Conservation (phyloP, 345 rosid genomes). For the Hevea brasiliensis region DNA sequence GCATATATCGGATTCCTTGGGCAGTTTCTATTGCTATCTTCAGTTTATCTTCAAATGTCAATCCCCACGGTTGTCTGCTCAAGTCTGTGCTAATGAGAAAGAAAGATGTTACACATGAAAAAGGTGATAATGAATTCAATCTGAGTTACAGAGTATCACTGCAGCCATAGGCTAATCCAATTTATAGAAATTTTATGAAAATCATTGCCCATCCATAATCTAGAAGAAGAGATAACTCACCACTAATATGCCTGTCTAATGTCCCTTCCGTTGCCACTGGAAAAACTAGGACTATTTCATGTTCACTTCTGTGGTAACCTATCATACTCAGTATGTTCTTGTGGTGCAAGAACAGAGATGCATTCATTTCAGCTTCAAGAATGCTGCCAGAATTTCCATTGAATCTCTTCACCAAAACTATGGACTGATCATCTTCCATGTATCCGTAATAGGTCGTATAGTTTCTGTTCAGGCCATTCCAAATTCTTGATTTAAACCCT, state of each 20-base stretch:
- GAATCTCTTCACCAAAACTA: conserved; percentile 29
- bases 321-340: conserved; percentile 29
- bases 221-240: conserved; percentile 20
- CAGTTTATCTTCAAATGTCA: conserved; percentile 32
- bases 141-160: too few species aligned
- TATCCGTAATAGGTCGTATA: conserved; percentile 22
- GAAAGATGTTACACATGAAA: background rate
- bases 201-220: too few species aligned
- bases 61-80: background rate
- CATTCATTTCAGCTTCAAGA: conserved; percentile 40
- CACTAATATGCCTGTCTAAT: conserved; percentile 24
- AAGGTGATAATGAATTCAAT: background rate
- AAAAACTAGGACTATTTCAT: conserved; percentile 26
- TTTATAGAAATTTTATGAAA: too few species aligned
- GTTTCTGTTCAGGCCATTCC: conserved; percentile 7
- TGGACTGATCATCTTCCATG: conserved; percentile 1
- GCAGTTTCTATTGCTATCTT: conserved; percentile 38
- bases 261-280: conserved; percentile 19
- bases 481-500: conserved; percentile 23
- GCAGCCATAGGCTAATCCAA: too few species aligned
- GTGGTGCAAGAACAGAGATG: conserved; percentile 32
- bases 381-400: conserved; percentile 5
- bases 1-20: conserved; percentile 40
- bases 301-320: conserved; percentile 33
- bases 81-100: conserved; percentile 14